phyloP scores from a whole-genome alignment of 208 protist genomes.

The Naegleria fowleri region DNA sequence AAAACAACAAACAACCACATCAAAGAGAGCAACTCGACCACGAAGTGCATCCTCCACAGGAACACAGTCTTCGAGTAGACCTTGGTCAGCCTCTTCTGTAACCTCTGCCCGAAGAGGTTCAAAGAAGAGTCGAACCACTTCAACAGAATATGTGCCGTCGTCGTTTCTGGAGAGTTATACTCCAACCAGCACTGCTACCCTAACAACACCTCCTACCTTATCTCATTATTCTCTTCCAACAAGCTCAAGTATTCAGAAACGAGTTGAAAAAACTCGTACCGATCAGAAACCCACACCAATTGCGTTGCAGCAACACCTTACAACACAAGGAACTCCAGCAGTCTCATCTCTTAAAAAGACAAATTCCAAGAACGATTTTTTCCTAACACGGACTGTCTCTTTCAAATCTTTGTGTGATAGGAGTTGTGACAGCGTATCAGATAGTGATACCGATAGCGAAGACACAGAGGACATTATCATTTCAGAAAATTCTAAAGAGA shows the following conservation, averaged over 20 bases:
- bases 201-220: not conserved
- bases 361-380: too few species aligned
- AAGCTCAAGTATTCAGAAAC: not conserved
- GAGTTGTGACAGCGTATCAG: not conserved
- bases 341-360: not conserved
- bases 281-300: not conserved
- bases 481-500: too few species aligned
- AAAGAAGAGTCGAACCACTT: not conserved
- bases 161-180: not conserved
- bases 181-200: not conserved
- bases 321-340: not conserved
- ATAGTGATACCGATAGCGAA: not conserved
- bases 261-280: not conserved
- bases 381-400: not conserved
- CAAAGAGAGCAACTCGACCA: not conserved
- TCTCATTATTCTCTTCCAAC: not conserved
- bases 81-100: not conserved
- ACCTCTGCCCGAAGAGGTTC: not conserved
- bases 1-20: not conserved
- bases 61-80: not conserved
- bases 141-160: not conserved
- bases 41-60: not conserved
- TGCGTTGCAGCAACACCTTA: not conserved
- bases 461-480: too few species aligned
- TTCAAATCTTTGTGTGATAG: not conserved